Conservation (phyloP, 129 eudicot species). For the Silybum marianum region DNA sequence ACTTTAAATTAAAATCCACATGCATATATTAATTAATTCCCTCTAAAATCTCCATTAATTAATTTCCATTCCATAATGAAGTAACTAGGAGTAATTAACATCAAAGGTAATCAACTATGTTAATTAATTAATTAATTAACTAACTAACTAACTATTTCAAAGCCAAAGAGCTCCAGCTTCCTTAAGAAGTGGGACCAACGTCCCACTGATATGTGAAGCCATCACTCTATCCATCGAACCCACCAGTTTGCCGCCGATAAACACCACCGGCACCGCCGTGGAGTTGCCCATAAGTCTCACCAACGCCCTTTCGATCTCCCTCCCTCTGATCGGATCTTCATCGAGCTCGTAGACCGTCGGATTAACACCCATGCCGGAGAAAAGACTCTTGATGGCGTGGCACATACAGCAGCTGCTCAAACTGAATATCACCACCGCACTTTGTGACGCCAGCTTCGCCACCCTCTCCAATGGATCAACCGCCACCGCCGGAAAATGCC, state of each 20-base stretch:
- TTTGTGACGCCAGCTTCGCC: constrained; percentile 63
- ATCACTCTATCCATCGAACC: constrained; percentile 86
- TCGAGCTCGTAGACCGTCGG: constrained; percentile 86
- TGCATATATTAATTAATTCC: too few relatives aligned
- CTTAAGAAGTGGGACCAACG: constrained; percentile 75
- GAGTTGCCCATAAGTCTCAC: constrained; percentile 47
- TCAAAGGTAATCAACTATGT: not conserved
- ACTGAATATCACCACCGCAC: constrained; percentile 86
- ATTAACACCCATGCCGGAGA: constrained; percentile 76
- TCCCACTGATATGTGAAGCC: constrained; percentile 83
- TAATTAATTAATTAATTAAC: not conserved
- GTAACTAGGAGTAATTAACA: constrained; percentile 1
- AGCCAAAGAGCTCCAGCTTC: constrained; percentile 90
- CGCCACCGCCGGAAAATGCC: constrained; percentile 23
- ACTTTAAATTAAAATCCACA: too few relatives aligned
- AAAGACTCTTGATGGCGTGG: constrained; percentile 76
- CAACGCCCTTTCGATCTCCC: constrained; percentile 62
- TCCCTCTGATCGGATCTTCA: constrained; percentile 52
- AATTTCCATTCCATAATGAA: not conserved
- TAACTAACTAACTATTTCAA: constrained; percentile 7
- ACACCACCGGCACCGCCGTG: constrained; percentile 79
- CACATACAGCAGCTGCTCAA: constrained; percentile 84
- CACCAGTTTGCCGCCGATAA: constrained; percentile 74
- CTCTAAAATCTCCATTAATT: not conserved
- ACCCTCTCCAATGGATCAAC: constrained; percentile 63